Conservation (phyloP, 2,329 filamentous ascomycete species). For the Blumeria graminis region DNA sequence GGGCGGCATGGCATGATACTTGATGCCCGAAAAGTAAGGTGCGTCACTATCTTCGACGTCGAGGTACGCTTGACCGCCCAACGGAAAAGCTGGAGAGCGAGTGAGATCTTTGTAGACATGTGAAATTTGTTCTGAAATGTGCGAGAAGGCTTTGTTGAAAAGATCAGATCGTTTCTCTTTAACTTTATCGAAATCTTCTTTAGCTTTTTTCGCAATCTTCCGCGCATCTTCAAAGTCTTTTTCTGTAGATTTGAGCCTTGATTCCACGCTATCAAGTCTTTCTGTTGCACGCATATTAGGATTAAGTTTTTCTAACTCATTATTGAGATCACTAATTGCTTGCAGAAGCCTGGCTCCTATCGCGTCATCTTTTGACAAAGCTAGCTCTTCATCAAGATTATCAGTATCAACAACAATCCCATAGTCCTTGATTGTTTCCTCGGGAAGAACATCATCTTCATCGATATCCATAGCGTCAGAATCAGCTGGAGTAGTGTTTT, state of each 20-base stretch:
- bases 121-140: slow-evolving; percentile 86
- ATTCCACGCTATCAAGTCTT: slow-evolving; percentile 65
- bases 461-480: slow-evolving; percentile 87
- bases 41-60: slow-evolving; percentile 88
- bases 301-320: slow-evolving; percentile 77
- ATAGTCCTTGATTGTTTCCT: slow-evolving; percentile 57
- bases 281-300: slow-evolving; percentile 94
- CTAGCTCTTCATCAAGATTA: slow-evolving; percentile 57
- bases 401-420: slow-evolving; percentile 80
- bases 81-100: slow-evolving; percentile 65
- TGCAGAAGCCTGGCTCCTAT: slow-evolving; percentile 57
- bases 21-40: slow-evolving; percentile 84
- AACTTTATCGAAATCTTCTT: slow-evolving; percentile 61
- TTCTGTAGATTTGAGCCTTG: slow-evolving; percentile 60
- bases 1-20: slow-evolving; percentile 96
- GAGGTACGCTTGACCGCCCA: slow-evolving; percentile 75
- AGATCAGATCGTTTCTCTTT: slow-evolving; percentile 67
- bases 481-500: slow-evolving; percentile 51
- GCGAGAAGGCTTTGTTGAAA: slow-evolving; percentile 84
- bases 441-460: slow-evolving; percentile 38
- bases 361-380: slow-evolving; percentile 44
- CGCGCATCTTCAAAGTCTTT: slow-evolving; percentile 76
- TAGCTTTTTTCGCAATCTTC: slow-evolving; percentile 44
- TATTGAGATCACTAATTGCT: slow-evolving; percentile 46
- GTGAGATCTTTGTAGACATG: slow-evolving; percentile 91